Evolutionary conservation across 2,329 filamentous ascomycete species (phyloP).

Genomic region (Alternaria triticina): DNA sequence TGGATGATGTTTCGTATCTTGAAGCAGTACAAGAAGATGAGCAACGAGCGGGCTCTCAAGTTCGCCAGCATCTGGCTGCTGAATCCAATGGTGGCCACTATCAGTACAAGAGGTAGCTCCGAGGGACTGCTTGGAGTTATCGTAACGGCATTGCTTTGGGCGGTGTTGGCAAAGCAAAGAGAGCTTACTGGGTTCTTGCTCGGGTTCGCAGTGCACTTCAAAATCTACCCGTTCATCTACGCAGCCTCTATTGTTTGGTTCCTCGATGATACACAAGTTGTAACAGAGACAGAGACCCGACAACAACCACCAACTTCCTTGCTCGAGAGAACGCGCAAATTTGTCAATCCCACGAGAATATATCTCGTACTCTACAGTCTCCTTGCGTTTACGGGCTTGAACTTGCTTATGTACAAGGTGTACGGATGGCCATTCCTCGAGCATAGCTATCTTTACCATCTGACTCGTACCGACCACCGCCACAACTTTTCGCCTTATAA

Average conservation of each 20-base stretch:
- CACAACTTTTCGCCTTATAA: constrained; percentile 99
- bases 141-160: constrained; percentile 83
- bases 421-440: constrained; percentile 79
- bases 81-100: constrained; percentile 98
- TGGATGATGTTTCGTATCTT: constrained; percentile 72
- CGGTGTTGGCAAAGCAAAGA: constrained; percentile 69
- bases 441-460: constrained; percentile 92
- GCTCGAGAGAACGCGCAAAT: constrained; percentile 23
- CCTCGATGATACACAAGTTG: constrained; percentile 65
- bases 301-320: constrained; percentile 23
- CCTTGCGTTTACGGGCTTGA: constrained; percentile 74
- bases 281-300: constrained; percentile 3
- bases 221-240: constrained; percentile 99
- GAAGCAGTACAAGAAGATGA: constrained; percentile 43
- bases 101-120: constrained; percentile 92
- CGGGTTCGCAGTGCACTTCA: constrained; percentile 90
- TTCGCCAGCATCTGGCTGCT: constrained; percentile 91
- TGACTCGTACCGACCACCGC: constrained; percentile 91
- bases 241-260: constrained; percentile 81
- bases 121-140: constrained; percentile 88
- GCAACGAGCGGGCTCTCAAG: constrained; percentile 63
- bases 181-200: constrained; percentile 74
- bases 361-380: constrained; percentile 70
- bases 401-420: constrained; percentile 77
- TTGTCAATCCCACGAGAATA: constrained; percentile 55